A percentile compares a stretch with the other conserved stretches of the same genome.
phyloP scores from a whole-genome alignment of 139 green algal genomes.

The Chloropicon primus region DNA sequence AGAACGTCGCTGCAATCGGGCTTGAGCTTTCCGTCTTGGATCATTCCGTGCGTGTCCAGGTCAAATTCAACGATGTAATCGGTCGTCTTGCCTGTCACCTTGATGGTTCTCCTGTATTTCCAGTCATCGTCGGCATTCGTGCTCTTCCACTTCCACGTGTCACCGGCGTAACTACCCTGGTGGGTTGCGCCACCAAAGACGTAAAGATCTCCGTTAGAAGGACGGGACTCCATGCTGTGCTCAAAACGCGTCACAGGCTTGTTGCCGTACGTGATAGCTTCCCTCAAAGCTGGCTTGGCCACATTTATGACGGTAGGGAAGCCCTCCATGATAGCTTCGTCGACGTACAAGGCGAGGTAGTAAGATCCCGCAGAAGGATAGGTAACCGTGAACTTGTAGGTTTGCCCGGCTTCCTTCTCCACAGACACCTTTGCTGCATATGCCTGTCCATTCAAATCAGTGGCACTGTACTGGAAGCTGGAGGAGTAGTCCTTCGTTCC shows the following conservation, averaged over 20 bases:
- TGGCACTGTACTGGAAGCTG: background rate
- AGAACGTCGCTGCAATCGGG: conserved; percentile 13
- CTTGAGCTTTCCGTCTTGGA: conserved; percentile 4
- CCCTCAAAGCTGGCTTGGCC: background rate
- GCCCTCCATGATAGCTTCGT: background rate
- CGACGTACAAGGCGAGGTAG: background rate
- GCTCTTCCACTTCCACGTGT: conserved; percentile 18
- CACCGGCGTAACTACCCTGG: conserved; percentile 10
- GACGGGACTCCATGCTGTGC: conserved; percentile 6
- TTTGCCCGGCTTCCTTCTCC: background rate
- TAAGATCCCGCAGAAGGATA: background rate
- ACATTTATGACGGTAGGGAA: background rate
- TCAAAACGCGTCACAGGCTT: conserved; percentile 10
- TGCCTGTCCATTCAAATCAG: background rate
- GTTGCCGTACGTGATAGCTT: background rate
- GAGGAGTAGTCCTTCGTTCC: background rate
- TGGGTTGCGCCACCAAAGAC: conserved; percentile 15
- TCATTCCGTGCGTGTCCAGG: conserved; percentile 4
- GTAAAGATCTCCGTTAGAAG: conserved; percentile 7
- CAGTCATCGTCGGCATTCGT: background rate
- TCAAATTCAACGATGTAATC: conserved; percentile 4
- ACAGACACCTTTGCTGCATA: background rate
- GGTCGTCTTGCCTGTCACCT: background rate
- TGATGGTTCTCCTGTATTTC: conserved; percentile 4
- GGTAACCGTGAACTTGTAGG: conserved; percentile 7